phyloP scores from a whole-genome alignment of 139 green algal species.

The Chlamydomonas schloesseri region DNA sequence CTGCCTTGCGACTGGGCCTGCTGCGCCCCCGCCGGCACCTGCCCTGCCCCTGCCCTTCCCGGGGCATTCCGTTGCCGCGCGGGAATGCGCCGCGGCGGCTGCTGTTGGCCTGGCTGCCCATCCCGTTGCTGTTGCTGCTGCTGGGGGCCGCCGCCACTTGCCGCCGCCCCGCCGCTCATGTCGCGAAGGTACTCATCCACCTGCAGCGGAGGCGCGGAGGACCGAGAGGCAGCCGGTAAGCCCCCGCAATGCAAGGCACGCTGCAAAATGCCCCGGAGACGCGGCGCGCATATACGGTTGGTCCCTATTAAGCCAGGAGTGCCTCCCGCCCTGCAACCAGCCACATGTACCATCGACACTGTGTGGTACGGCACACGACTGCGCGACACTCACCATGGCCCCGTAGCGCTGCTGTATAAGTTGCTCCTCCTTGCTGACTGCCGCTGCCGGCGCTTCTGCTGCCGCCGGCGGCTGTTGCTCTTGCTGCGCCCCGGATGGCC shows the following conservation, averaged over 20 bases:
- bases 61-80: not conserved
- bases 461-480: no score
- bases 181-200: not conserved
- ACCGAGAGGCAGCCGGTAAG: no score
- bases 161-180: no score
- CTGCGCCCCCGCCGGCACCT: not conserved
- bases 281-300: no score
- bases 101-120: not conserved
- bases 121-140: not conserved
- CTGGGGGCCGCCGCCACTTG: not conserved
- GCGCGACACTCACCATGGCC: conserved; percentile 49
- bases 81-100: not conserved
- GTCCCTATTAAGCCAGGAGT: no score
- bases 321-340: no score
- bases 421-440: not conserved
- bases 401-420: conserved; percentile 41
- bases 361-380: no score
- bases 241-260: no score
- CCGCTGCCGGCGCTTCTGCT: not conserved
- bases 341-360: no score
- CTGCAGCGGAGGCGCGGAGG: not conserved
- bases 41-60: not conserved
- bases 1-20: not conserved
- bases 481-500: not conserved
- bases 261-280: no score